Conservation (phyloP, 192 early-diverging fungal species). For the Jimgerdemannia lactiflua region DNA sequence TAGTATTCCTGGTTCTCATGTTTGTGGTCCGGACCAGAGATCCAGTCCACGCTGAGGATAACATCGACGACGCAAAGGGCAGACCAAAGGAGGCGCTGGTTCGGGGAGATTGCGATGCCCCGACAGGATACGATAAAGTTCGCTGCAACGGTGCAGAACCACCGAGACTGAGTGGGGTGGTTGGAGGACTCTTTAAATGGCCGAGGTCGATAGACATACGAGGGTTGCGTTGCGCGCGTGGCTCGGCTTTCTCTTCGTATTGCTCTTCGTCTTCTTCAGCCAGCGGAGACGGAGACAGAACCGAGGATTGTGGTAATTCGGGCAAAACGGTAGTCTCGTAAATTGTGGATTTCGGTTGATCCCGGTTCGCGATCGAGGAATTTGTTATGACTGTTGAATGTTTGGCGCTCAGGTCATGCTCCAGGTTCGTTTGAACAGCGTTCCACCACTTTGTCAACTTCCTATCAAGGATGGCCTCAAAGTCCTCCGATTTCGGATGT, state of each 20-base stretch:
- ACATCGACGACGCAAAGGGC: background rate
- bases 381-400: background rate
- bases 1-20: conserved; percentile 14
- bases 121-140: background rate
- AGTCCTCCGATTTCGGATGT: too few species aligned
- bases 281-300: background rate
- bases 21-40: background rate
- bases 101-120: background rate
- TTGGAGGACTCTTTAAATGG: background rate
- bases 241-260: background rate
- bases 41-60: background rate
- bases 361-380: background rate
- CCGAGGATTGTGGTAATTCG: background rate
- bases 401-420: background rate
- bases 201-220: background rate
- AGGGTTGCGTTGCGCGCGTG: background rate
- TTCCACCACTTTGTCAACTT: background rate
- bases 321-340: background rate
- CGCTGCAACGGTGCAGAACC: background rate
- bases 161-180: background rate
- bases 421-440: background rate
- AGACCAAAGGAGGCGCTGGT: background rate
- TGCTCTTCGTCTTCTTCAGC: background rate
- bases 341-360: background rate
- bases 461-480: background rate